Evolutionary conservation across 495 filamentous ascomycete genomes (phyloP).

Genomic region (Parmelia sp.): DNA sequence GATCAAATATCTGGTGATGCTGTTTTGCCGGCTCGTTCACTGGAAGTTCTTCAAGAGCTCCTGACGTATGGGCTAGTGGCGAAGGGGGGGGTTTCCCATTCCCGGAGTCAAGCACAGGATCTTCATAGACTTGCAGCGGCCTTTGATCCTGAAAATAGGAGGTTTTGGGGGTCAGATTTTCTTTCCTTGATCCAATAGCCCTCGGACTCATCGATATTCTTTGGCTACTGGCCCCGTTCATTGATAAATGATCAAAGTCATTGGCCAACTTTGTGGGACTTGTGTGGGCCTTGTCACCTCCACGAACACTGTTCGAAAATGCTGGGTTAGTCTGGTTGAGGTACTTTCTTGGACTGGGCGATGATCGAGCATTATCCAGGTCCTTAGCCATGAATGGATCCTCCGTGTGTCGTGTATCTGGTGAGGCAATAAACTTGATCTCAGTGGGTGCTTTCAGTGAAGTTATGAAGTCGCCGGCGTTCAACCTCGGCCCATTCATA

Average conservation of each 20-base stretch:
- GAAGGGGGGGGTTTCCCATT: conserved; percentile 8
- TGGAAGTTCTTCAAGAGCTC: conserved; percentile 30
- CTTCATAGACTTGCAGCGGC: conserved; percentile 40
- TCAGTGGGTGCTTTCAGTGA: conserved; percentile 3
- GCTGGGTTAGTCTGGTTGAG: neutral
- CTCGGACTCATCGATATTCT: conserved; percentile 26
- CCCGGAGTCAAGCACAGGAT: conserved; percentile 30
- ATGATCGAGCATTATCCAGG: neutral
- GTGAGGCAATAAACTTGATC: conserved; percentile 2
- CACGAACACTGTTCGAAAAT: neutral
- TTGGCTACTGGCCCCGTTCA: conserved; percentile 8
- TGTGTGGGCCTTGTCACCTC: conserved; percentile 4
- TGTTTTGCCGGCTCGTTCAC: conserved; percentile 30
- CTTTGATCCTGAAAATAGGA: conserved; percentile 9
- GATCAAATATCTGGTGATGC: conserved; percentile 21
- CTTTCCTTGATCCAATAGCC: conserved; percentile 20
- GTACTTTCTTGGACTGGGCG: conserved; percentile 8
- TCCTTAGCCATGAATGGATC: conserved; percentile 8
- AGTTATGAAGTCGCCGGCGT: neutral
- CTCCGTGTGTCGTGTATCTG: neutral
- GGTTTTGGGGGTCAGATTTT: conserved; percentile 11
- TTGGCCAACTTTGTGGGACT: conserved; percentile 14
- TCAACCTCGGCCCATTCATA: conserved; percentile 4
- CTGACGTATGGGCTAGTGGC: conserved; percentile 12
- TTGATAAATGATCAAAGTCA: neutral